These are phyloP conservation scores for Pseudomassariella vexata DNA, from an alignment of 2,329 filamentous ascomycete species.

Conservation along the genomic window DNA sequence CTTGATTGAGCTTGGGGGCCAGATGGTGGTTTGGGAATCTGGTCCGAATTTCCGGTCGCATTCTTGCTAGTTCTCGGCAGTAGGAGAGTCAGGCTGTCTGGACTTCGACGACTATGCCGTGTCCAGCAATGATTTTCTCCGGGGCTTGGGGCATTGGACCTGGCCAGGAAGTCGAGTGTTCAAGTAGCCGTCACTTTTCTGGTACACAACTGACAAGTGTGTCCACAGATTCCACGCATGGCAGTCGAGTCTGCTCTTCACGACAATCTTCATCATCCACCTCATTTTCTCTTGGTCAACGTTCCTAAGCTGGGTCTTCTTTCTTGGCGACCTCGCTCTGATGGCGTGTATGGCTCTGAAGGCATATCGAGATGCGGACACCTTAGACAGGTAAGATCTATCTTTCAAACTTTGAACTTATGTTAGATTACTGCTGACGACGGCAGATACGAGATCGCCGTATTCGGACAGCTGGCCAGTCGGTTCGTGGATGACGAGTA, in stretches of 20 bases:
- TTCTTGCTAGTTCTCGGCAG: no score
- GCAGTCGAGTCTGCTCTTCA: conserved; percentile 84
- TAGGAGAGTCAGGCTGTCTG: no score
- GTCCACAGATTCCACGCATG: conserved; percentile 83
- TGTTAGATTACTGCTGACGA: conserved; percentile 12
- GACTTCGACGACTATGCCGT: no score
- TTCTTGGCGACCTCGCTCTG: conserved; percentile 67
- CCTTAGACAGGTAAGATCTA: conserved; percentile 50
- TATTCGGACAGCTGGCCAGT: conserved; percentile 80
- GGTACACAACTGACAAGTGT: conserved; percentile 8
- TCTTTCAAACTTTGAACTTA: background rate
- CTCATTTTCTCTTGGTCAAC: conserved; percentile 80
- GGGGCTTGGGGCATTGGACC: no score
- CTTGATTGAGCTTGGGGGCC: no score
- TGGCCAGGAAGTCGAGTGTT: no score
- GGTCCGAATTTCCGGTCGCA: no score
- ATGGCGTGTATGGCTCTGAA: conserved; percentile 72
- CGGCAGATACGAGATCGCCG: conserved; percentile 72
- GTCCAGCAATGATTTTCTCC: no score
- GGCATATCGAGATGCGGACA: conserved; percentile 78
- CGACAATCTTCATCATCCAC: conserved; percentile 68
- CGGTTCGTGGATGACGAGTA: conserved; percentile 78
- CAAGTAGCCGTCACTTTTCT: background rate
- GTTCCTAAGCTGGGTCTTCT: conserved; percentile 77
- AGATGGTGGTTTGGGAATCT: no score